Evolutionary conservation across 805 yeast genomes (phyloP), one percentile per base, ranked within the genome.

Genomic region (Metschnikowia bowlesiae): DNA sequence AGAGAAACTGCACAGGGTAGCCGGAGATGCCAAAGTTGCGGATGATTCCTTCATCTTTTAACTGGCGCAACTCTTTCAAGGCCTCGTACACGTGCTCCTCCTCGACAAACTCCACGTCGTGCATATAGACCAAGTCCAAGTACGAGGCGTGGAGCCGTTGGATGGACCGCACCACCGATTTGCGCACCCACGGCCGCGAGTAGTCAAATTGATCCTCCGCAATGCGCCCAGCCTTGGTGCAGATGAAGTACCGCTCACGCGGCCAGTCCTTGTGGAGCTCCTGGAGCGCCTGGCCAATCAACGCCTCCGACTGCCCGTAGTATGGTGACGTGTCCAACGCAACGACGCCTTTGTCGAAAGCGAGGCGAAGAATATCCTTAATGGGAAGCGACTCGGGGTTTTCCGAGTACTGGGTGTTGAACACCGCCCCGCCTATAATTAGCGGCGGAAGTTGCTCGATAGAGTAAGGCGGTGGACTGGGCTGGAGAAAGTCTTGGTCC

Each of bases 251-350:
- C 16, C 73, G 62, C 5, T 83, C 84, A 52, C 98, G 75, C 0
- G 82, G 74, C 58, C 74, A 66, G 26, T 67, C 64, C 37, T 48
- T 44, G 28, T 33, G 36, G 33, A 67, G 45, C 16, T 58, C 37
- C 30, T 35, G 35, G 55, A 91, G 68, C 0, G 90, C 92, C 13
- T 74, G 53, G 1, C 98, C 97, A 6, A 88, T 63, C 11, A 91
- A 55, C 16, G 68, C 74, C 62, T 91, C 98, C 5, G 96, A 87
- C 0, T 89, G 89, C 0, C 97, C 97, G 63, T 91, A 91, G 68
- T 88, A 90, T 3, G 97, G 97, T 0, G 97, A 87, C 0, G 97
- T 89, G 62, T 91, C 97, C 35, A 91, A 73, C 1, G 96, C 94
- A 42, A 75, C 78, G 52, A 89, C 71, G 0, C 97, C 97, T 28